A percentile compares a stretch with the other conserved stretches of the same genome.
These are phyloP conservation scores for Eimeria acervulina DNA, from an alignment of 169 alveolate genomes.

Conservation along the genomic window DNA sequence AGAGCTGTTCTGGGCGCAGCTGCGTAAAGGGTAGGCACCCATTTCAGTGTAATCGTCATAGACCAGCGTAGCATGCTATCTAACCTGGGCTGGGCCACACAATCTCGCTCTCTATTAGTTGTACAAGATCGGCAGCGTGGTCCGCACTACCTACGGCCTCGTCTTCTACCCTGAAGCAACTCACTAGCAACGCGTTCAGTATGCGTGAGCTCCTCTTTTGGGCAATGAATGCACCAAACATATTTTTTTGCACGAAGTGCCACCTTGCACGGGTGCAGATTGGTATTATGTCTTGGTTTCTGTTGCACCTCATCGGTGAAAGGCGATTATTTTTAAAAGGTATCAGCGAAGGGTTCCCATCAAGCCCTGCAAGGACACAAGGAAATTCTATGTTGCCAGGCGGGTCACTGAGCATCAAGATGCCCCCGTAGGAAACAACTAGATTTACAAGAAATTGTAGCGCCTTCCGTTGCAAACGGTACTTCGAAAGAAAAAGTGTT, in stretches of 20 bases:
- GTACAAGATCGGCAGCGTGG: constrained; percentile 10
- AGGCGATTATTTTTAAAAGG: background rate
- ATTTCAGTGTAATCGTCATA: background rate
- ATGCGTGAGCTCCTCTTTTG: no score
- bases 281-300: background rate
- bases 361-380: background rate
- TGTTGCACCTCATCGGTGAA: constrained; percentile 14
- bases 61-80: background rate
- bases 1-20: no score
- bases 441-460: constrained; percentile 93
- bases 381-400: background rate
- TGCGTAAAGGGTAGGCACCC: background rate
- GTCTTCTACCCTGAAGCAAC: constrained; percentile 11
- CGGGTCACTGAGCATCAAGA: background rate
- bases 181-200: background rate
- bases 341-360: background rate
- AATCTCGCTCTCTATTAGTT: constrained; percentile 25
- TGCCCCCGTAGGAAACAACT: constrained; percentile 70
- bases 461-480: constrained; percentile 92
- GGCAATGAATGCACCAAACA: background rate
- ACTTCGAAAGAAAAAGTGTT: constrained; percentile 94
- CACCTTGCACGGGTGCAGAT: background rate
- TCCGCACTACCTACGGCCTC: background rate
- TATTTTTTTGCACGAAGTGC: background rate
- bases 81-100: constrained; percentile 51